A percentile compares a stretch with the other conserved stretches of the same genome.
phyloP scores from a whole-genome alignment of 192 early-diverging fungal genomes.

The Coemansia sp. region DNA sequence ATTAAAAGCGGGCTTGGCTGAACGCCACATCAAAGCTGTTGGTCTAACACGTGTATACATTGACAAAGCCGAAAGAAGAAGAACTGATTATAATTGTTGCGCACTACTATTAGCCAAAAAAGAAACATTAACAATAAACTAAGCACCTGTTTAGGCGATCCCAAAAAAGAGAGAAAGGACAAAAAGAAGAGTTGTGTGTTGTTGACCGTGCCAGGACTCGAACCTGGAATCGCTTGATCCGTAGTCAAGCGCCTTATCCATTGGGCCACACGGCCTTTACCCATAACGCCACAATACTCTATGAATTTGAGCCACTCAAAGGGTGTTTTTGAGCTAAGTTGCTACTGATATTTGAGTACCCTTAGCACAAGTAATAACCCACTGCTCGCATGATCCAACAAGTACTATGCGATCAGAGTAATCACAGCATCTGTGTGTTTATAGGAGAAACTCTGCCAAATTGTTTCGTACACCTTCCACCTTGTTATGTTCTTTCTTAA shows the following conservation, averaged over 20 bases:
- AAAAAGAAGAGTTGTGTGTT: neutral
- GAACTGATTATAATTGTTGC: neutral
- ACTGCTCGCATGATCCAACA: no score
- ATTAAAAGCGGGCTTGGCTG: slow-evolving; percentile 4
- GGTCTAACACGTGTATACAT: neutral
- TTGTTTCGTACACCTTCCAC: no score
- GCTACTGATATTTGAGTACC: no score
- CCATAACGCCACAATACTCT: no score
- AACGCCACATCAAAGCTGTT: neutral
- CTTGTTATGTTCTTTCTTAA: no score
- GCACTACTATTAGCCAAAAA: neutral
- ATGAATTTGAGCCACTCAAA: no score
- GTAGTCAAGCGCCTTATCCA: slow-evolving; percentile 60
- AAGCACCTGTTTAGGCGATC: neutral
- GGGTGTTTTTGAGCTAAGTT: no score
- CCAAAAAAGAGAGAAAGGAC: no score
- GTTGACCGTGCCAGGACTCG: slow-evolving; percentile 51
- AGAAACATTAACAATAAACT: neutral
- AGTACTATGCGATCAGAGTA: no score
- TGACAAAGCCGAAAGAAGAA: neutral
- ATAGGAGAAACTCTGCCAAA: no score
- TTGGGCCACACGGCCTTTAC: slow-evolving; percentile 48
- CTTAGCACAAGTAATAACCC: no score
- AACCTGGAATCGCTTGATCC: slow-evolving; percentile 60
- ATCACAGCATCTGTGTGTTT: no score